Base-by-base conservation (phyloP, 2,329 filamentous ascomycete species). In the Hymenoscyphus linearis region DNA sequence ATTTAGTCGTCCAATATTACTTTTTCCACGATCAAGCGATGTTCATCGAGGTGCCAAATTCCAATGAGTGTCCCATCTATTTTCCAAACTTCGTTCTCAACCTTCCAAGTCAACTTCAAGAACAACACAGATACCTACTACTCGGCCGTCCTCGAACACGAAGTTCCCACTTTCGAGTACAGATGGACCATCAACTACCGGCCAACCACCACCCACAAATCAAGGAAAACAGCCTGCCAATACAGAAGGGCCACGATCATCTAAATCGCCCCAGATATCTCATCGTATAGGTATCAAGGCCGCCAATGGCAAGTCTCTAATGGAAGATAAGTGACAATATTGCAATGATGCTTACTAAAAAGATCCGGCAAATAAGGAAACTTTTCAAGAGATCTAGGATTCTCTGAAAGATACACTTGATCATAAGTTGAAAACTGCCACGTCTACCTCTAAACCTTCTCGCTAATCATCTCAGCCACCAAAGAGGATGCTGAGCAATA, bases 311-410 rank as follows among this genome's bases (percentile, higher is more conserved):
- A 22, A n/a, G 4, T 27, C 47, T 52, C 14, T 22, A 52, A 52
- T 25, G 14, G 18, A n/a, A 1, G 10, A 52, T 13, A 52, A 52
- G 26, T n/a, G 13, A 27, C 13, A 13, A 27, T n/a, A 52, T 27
- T 25, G 47, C 47, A 52, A 52, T 52, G 47, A 52, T 52, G 16
- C 47, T 27, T 52, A 52, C 47, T 22, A 52, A 25, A 52, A 52
- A 14, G 47, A 52, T 18, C 47, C 47, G 10, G 26, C 47, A 25
- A 52, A 52, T 52, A 27, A 25, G 22, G 10, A n/a, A 25, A n/a
- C 26, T 27, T n/a, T 22, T 13, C 14, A 52, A 16, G 26, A 27
- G 2, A 22, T 52, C 10, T n/a, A 52, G 47, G 18, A 52, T 27
- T 14, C 47, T 12, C 5, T 52, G 26, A 52, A 52, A 13, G 22